Percentiles rank a stretch among this genome's conserved stretches.
These are phyloP conservation scores for Fusarium armeniacum DNA, from an alignment of 2,329 filamentous ascomycete genomes.

Conservation along the genomic window DNA sequence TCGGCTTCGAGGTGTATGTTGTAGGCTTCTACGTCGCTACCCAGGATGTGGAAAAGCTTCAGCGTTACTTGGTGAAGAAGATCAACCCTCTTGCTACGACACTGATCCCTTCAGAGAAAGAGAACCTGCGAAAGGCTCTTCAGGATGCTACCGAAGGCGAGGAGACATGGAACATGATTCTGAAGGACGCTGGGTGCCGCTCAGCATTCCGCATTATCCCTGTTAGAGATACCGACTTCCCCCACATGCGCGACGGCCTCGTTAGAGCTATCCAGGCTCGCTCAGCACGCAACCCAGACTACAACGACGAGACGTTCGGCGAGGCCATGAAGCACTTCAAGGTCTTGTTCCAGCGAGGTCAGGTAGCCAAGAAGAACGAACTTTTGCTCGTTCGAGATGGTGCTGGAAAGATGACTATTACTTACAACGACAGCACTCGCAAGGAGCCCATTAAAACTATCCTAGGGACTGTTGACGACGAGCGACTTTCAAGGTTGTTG, in stretches of 20 bases:
- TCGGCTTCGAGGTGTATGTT: constrained; percentile 93
- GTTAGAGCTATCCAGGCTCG: constrained; percentile 85
- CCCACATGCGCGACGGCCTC: constrained; percentile 91
- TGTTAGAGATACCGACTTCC: constrained; percentile 94
- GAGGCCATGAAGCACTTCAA: constrained; percentile 83
- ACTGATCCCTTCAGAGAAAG: constrained; percentile 85
- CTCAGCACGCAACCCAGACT: constrained; percentile 68
- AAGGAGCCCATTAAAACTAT: constrained; percentile 62
- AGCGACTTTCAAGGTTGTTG: constrained; percentile 82
- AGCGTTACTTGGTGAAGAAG: constrained; percentile 80
- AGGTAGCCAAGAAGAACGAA: constrained; percentile 84
- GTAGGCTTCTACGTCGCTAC: constrained; percentile 93
- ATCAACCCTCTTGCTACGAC: constrained; percentile 85
- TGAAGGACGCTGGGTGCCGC: constrained; percentile 76
- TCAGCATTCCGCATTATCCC: constrained; percentile 88
- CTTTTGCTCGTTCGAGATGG: constrained; percentile 78
- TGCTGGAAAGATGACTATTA: constrained; percentile 74
- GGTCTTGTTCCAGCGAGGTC: constrained; percentile 82
- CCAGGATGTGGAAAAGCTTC: constrained; percentile 83
- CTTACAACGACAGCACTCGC: constrained; percentile 74
- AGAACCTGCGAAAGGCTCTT: constrained; percentile 76
- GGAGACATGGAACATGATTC: constrained; percentile 79
- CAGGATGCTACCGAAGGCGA: constrained; percentile 78
- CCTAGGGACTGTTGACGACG: constrained; percentile 81
- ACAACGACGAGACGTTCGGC: constrained; percentile 82